Evolutionary conservation across 768 basidiomycete species (phyloP), one percentile per base, ranked within the genome.

Genomic region (Suillus occidentalis): DNA sequence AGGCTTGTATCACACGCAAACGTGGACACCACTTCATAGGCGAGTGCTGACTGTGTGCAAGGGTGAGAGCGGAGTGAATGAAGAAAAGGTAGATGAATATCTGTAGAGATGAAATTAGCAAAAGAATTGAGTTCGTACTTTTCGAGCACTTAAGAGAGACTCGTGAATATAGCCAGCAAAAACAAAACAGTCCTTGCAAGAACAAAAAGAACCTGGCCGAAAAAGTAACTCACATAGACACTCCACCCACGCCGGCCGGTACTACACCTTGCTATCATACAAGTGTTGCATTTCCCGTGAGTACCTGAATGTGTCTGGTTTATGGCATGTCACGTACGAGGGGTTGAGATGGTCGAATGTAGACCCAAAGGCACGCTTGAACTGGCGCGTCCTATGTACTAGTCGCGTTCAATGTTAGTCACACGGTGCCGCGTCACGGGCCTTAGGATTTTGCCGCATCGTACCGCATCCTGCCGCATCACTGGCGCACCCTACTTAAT

Each of bases 181-280:
- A 43, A 43, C 42, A 18, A 43, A 45, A 10, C 10, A 45, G 10
- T 45, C 20, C n/a, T 45, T n/a, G 45, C 45, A 45, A n/a, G 45
- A 45, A 45, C 34, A 31, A 31, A 4, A 31, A n/a, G 43, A 43
- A 43, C 20, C 8, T 45, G 9, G 20, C 10, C 9, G 43, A 45
- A 42, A 20, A 62, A 55, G 66, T 47, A 16, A 84, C 89, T 69
- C 73, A 92, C 92, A 89, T 71, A 73, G 13, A 91, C 81, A 60
- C 90, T 89, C 91, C 91, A 94, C 90, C 8, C 34, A 91, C 73
- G 42, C 18, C 66, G 85, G 75, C 63, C 84, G 74, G 64, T 86
- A 75, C n/a, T n/a, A n/a, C 56, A 80, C 75, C 73, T 85, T 83
- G 10, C 81, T 82, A 56, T 86, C 82, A 53, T 83, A 86, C 3